These are phyloP conservation scores for Trichoderma hamatum DNA, from an alignment of 2,329 filamentous ascomycete species.

Conservation along the genomic window DNA sequence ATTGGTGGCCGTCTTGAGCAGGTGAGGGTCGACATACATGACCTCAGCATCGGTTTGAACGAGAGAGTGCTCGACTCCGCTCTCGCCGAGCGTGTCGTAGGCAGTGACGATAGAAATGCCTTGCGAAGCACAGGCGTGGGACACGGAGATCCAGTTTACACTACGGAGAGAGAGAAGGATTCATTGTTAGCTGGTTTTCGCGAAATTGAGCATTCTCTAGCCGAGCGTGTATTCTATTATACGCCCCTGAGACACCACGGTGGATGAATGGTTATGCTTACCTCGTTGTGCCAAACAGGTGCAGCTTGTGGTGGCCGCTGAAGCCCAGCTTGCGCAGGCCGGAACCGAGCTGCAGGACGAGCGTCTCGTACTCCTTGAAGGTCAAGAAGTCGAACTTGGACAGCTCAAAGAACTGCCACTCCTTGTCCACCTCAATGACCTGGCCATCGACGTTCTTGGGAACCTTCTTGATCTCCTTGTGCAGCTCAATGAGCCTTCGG, in stretches of 20 bases:
- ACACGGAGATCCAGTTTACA: conserved; percentile 80
- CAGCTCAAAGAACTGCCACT: conserved; percentile 89
- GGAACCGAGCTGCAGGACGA: conserved; percentile 68
- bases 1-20: conserved; percentile 63
- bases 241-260: not conserved
- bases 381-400: conserved; percentile 75
- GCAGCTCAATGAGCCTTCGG: conserved; percentile 74
- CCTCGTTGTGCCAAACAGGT: conserved; percentile 85
- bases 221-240: not conserved
- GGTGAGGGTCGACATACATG: conserved; percentile 85
- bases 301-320: conserved; percentile 66
- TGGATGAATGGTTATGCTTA: conserved; percentile 41
- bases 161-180: conserved; percentile 44
- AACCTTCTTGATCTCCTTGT: conserved; percentile 85
- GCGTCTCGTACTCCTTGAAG: conserved; percentile 77
- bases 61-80: conserved; percentile 83
- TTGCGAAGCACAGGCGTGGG: conserved; percentile 78
- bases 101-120: conserved; percentile 91
- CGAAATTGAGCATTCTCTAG: not conserved
- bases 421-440: conserved; percentile 79
- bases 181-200: not conserved
- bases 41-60: conserved; percentile 76
- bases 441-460: conserved; percentile 85
- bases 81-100: conserved; percentile 87
- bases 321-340: conserved; percentile 77